Evolutionary conservation across 352 stramenopile genomes (phyloP), one percentile per base, ranked within the genome.

Genomic region (Phytophthora nicotianae): DNA sequence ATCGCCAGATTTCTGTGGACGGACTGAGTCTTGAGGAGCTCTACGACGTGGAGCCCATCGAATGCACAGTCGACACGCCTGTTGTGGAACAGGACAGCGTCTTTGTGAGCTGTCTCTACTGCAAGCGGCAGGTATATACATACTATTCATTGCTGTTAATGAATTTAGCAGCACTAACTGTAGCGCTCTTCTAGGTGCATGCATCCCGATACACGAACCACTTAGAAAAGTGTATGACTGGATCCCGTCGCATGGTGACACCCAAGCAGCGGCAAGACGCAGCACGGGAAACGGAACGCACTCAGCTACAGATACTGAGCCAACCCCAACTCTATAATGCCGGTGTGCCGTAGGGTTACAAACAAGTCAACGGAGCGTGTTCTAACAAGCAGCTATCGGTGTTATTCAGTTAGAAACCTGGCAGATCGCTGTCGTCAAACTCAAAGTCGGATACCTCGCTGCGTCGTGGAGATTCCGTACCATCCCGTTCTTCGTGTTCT

Each of bases 141-240:
- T 35, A 13, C 13, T 4, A 2, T 13, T 13, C 27, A 33, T 41
- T 41, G 19, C 8, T 41, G 35, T 19, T 19, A 17, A 19, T 41
- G 35, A 1, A 41, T 41, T 41, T 4, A n/a, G 23, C 14, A 27
- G 19, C 29, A 11, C 35, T 68, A 42, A 70, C 21, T 16, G 17
- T n/a, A 2, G 2, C 38, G 37, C 41, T 23, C 2, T 50, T 55
- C 26, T 46, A 89, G 71, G 68, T 91, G 19, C 79, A 92, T 42
- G 83, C 83, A 21, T 88, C 83, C 10, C 60, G 83, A 21, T 92
- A 90, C 52, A 86, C 79, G 11, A 74, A 80, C 17, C 83, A 92
- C 58, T 57, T 92, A 10, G 83, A 90, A 43, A 92, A 92, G 49
- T 92, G 83, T 60, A 79, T 89, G 59, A 80, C 69, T 6, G 81